Base-by-base conservation (phyloP, 2,329 filamentous ascomycete genomes). In the Fonsecaea pedrosoi region DNA sequence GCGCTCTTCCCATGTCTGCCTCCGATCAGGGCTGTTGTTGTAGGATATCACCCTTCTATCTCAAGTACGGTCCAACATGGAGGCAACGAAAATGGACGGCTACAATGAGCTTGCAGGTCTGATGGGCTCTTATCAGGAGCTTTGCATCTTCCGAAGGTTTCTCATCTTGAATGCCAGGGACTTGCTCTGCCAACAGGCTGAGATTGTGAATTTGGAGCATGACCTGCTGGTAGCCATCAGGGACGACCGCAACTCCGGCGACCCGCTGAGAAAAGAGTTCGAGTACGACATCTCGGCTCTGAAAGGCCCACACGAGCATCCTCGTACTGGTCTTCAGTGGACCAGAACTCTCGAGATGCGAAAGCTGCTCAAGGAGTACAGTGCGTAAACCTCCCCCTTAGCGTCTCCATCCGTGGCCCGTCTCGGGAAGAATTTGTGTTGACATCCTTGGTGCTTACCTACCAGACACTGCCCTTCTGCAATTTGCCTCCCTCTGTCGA, bases 151-250 rank as follows among this genome's bases (percentile, higher is more conserved):
- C 15, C 70, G 74, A 42, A 71, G 75, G 1, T 77, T 77, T 61
- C 61, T 68, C 25, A 34, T 59, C 9, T 65, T 77, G 7, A 75
- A 77, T 59, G 57, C 65, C 7, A 69, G 73, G 25, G 74, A 74
- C 55, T 37, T 77, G 4, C 71, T 77, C 3, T 76, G 74, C 54
- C 55, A 74, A 21, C 76, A 78, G 63, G 75, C 73, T 2, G 75
- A 77, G 62, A 62, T 77, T 18, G 65, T 70, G 0, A 58, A 74
- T 32, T 65, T 76, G 1, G 70, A 76, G 54, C 57, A 70, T 10
- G 64, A 4, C 12, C 54, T 66, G 3, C 18, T 37, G 15, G 6
- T 35, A 3, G 48, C 34, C 15, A 64, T 69, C 32, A 30, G 45
- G 15, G 37, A 40, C 34, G 67, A 69, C 53, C 38, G 62, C 12